These are phyloP conservation scores for Chalciporus chontae DNA, from an alignment of 768 basidiomycete genomes.

Conservation along the genomic window DNA sequence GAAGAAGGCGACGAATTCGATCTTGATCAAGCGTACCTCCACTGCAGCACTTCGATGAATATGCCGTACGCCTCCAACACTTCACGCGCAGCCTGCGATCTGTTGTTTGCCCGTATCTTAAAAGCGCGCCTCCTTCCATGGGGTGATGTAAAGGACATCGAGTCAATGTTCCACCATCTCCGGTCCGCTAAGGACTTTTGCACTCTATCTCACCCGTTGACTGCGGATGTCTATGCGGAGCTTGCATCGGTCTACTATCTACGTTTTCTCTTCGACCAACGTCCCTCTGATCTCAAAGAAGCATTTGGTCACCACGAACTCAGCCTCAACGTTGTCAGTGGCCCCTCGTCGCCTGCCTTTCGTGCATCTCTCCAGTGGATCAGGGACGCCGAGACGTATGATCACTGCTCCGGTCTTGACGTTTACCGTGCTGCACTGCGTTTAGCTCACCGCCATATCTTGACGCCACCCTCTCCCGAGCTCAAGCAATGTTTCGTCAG, in stretches of 20 bases:
- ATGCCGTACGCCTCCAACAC: conserved; percentile 4
- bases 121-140: conserved; percentile 22
- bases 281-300: conserved; percentile 18
- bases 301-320: conserved; percentile 25
- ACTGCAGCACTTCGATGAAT: conserved; percentile 14
- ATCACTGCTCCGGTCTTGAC: conserved; percentile 27
- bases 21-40: conserved; percentile 22
- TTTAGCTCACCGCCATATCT: conserved; percentile 19
- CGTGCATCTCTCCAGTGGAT: conserved; percentile 23
- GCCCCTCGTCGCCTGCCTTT: conserved; percentile 17
- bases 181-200: conserved; percentile 22
- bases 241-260: conserved; percentile 22
- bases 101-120: conserved; percentile 22
- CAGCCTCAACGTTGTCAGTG: conserved; percentile 13
- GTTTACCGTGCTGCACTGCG: conserved; percentile 27
- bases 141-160: conserved; percentile 21
- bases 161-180: conserved; percentile 26
- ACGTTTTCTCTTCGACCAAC: conserved; percentile 21
- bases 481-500: conserved; percentile 16
- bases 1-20: conserved; percentile 25
- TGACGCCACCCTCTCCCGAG: conserved; percentile 13
- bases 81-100: conserved; percentile 13
- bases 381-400: conserved; percentile 16
- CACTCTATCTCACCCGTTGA: conserved; percentile 16
- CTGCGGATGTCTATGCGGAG: conserved; percentile 23